A percentile compares a stretch with the other conserved stretches of the same genome.
These are phyloP conservation scores for Solanum verrucosum DNA, from an alignment of 257 asterid genomes.

Conservation along the genomic window DNA sequence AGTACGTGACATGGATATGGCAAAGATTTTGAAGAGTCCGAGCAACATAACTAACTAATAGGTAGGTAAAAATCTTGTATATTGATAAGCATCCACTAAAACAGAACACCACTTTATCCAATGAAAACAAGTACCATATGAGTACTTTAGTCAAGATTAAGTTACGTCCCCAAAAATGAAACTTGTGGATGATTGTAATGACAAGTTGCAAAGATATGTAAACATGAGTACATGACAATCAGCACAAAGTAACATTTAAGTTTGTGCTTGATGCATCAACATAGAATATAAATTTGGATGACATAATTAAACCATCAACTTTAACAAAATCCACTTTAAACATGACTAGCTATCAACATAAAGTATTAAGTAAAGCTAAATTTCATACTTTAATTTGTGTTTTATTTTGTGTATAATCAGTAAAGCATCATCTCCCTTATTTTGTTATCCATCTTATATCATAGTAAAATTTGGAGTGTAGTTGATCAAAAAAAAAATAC, in stretches of 20 bases:
- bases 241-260: not conserved
- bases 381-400: not conserved
- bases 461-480: not conserved
- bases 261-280: not conserved
- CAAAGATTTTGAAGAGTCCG: not conserved
- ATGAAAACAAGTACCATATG: not conserved
- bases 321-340: not conserved
- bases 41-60: not conserved
- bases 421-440: not conserved
- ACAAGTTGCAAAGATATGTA: not conserved
- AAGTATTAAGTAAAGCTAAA: not conserved
- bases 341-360: not conserved
- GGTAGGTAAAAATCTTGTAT: not conserved
- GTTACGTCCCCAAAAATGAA: not conserved
- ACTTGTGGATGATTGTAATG: not conserved
- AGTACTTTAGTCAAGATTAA: not conserved
- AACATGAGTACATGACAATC: not conserved
- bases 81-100: not conserved
- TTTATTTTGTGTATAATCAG: not conserved
- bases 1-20: accelerated
- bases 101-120: not conserved
- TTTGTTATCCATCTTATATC: not conserved
- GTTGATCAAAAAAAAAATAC: not conserved
- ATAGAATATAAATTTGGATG: not conserved
- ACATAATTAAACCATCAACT: not conserved